Percentiles rank a stretch among this genome's conserved stretches.
phyloP scores from a whole-genome alignment of 2,329 filamentous ascomycete species.

The Stachybotrys chartarum region DNA sequence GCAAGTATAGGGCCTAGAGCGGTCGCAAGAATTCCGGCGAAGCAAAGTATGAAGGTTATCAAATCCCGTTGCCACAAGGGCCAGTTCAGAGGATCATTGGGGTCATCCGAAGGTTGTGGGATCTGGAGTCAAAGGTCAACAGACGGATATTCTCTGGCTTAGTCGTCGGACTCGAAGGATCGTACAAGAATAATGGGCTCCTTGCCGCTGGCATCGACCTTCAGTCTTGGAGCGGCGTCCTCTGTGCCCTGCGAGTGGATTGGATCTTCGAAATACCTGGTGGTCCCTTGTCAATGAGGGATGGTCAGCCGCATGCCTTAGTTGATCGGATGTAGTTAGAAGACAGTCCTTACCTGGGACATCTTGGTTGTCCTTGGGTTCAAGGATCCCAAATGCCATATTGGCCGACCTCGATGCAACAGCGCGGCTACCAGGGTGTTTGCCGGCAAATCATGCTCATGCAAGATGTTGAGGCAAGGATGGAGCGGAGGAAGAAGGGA shows the following conservation, averaged over 20 bases:
- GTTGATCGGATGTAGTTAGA: neutral
- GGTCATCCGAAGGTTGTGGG: constrained; percentile 85
- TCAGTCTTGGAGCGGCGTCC: constrained; percentile 45
- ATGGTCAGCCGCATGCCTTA: constrained; percentile 4
- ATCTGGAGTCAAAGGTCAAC: constrained; percentile 25
- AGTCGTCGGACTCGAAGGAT: neutral
- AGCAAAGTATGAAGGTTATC: constrained; percentile 70
- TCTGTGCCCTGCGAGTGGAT: constrained; percentile 35
- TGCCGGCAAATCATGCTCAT: neutral
- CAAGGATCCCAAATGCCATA: constrained; percentile 60
- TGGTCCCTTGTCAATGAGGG: constrained; percentile 39
- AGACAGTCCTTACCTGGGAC: constrained; percentile 58
- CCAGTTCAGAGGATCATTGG: constrained; percentile 83
- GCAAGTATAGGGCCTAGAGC: constrained; percentile 81
- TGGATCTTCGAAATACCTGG: constrained; percentile 57
- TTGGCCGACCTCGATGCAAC: constrained; percentile 4
- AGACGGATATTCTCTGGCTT: neutral
- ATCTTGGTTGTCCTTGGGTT: constrained; percentile 57
- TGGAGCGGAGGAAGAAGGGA: no score
- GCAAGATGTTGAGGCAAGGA: no score
- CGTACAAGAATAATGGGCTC: constrained; percentile 68
- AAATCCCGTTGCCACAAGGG: constrained; percentile 78
- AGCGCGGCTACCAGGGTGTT: neutral
- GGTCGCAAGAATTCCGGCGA: constrained; percentile 76
- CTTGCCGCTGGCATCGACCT: constrained; percentile 63